Percentiles rank a stretch among this genome's conserved stretches.
These are phyloP conservation scores for Phallus indusiatus DNA, from an alignment of 768 basidiomycete genomes.

Conservation along the genomic window DNA sequence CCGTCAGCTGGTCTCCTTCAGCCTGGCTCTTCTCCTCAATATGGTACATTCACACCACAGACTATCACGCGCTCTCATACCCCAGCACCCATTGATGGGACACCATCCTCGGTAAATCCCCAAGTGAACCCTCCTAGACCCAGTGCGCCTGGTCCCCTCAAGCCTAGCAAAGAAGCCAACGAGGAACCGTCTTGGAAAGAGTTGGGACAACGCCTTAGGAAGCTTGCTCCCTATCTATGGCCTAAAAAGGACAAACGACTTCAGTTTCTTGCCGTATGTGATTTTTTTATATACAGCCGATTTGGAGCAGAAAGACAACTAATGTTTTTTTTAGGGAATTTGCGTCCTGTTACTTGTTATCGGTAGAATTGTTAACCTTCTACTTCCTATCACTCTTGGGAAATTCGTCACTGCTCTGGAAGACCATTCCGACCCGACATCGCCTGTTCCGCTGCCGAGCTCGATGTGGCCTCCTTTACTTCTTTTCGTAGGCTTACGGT, in stretches of 20 bases:
- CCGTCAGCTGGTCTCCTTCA: conserved; percentile 46
- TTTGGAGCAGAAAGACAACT: background rate
- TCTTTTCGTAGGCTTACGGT: conserved; percentile 58
- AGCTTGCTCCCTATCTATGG: conserved; percentile 77
- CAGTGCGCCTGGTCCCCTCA: conserved; percentile 13
- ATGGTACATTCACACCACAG: conserved; percentile 65
- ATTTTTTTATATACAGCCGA: conserved; percentile 7
- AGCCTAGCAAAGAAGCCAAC: conserved; percentile 20
- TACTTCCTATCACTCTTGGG: conserved; percentile 64
- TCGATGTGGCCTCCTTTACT: conserved; percentile 66
- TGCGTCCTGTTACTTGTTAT: conserved; percentile 64
- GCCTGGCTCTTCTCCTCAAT: conserved; percentile 43
- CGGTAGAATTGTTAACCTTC: conserved; percentile 67
- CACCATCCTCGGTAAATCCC: conserved; percentile 28
- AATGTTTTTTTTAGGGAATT: conserved; percentile 32
- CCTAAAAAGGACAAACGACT: conserved; percentile 56
- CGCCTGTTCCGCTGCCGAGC: conserved; percentile 11
- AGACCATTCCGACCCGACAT: conserved; percentile 20
- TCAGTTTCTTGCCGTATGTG: conserved; percentile 58
- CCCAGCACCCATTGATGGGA: conserved; percentile 35
- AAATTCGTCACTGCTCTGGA: conserved; percentile 51
- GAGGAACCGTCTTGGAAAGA: conserved; percentile 60
- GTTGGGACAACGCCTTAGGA: conserved; percentile 51
- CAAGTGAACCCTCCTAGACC: conserved; percentile 13
- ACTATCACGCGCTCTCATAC: conserved; percentile 39